Conservation (phyloP, 768 basidiomycete genomes). For the Leucosporidium yakuticum region DNA sequence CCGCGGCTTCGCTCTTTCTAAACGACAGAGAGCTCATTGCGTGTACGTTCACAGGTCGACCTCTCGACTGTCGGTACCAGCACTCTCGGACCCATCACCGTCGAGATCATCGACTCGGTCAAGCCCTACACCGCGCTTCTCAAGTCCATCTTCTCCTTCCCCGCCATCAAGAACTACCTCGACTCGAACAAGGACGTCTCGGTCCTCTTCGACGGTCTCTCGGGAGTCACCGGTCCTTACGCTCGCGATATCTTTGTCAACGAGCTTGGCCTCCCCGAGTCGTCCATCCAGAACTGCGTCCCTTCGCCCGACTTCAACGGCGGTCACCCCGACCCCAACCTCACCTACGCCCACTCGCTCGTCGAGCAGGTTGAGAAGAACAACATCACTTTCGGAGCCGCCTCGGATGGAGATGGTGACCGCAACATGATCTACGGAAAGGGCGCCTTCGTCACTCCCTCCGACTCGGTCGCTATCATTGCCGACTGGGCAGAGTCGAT, state of each 20-base stretch:
- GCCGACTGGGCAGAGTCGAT: conserved; percentile 88
- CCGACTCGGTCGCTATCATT: conserved; percentile 96
- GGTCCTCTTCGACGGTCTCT: conserved; percentile 90
- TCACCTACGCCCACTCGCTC: conserved; percentile 91
- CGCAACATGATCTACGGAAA: conserved; percentile 99
- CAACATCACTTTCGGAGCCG: conserved; percentile 86
- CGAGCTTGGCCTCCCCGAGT: conserved; percentile 68
- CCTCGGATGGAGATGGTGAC: conserved; percentile 95
- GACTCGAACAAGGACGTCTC: conserved; percentile 61
- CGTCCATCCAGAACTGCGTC: conserved; percentile 80
- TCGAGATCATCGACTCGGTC: conserved; percentile 91
- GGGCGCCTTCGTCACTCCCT: conserved; percentile 95
- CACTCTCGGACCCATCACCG: conserved; percentile 71
- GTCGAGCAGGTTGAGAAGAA: conserved; percentile 85
- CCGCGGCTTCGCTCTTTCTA: not conserved
- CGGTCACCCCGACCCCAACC: conserved; percentile 95
- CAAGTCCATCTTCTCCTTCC: conserved; percentile 87
- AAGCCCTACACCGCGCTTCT: conserved; percentile 77
- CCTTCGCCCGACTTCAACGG: conserved; percentile 95
- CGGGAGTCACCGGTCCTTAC: conserved; percentile 97
- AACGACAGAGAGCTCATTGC: not conserved
- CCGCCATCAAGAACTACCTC: conserved; percentile 83
- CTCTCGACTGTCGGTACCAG: conserved; percentile 73
- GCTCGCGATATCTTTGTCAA: conserved; percentile 79
- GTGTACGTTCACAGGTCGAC: conserved; percentile 55